Evolutionary conservation across 2,329 filamentous ascomycete species (phyloP).

Genomic region (Byssochlamys sp.): DNA sequence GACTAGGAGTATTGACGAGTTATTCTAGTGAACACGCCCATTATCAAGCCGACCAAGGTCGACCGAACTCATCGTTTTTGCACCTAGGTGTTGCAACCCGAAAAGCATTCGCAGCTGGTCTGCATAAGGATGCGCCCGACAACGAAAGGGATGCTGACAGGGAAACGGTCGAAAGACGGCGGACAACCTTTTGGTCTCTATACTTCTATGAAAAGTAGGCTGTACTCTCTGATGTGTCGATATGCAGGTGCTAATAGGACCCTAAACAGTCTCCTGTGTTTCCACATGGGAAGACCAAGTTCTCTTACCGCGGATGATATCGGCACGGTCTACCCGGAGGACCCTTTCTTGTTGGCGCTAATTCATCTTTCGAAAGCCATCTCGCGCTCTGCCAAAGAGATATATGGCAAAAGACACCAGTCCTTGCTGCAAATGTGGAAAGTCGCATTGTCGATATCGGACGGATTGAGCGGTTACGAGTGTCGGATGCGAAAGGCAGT

Average conservation of each 20-base stretch:
- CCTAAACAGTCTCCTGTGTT: slow-evolving; percentile 34
- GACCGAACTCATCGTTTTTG: slow-evolving; percentile 36
- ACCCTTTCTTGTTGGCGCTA: slow-evolving; percentile 31
- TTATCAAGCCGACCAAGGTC: slow-evolving; percentile 36
- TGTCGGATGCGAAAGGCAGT: slow-evolving; percentile 17
- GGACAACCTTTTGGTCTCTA: slow-evolving; percentile 32
- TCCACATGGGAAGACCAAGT: slow-evolving; percentile 34
- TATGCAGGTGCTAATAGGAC: not conserved
- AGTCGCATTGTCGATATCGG: slow-evolving; percentile 22
- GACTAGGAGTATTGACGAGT: slow-evolving; percentile 1
- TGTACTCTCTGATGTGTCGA: not conserved
- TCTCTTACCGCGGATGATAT: slow-evolving; percentile 31
- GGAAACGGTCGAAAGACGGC: slow-evolving; percentile 2
- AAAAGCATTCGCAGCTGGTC: slow-evolving; percentile 36
- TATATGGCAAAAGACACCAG: slow-evolving; percentile 35
- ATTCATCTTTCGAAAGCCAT: slow-evolving; percentile 31
- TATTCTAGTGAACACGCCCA: slow-evolving; percentile 24
- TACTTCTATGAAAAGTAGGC: slow-evolving; percentile 38
- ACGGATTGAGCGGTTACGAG: slow-evolving; percentile 22
- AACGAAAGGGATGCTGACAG: slow-evolving; percentile 9
- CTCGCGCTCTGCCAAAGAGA: slow-evolving; percentile 31
- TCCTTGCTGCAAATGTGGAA: slow-evolving; percentile 30
- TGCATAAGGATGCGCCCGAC: slow-evolving; percentile 35
- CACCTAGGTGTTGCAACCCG: slow-evolving; percentile 32
- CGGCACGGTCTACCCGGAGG: slow-evolving; percentile 28